Base-by-base conservation (phyloP, 1,284 basidiomycete species). In the Boletus smithii region DNA sequence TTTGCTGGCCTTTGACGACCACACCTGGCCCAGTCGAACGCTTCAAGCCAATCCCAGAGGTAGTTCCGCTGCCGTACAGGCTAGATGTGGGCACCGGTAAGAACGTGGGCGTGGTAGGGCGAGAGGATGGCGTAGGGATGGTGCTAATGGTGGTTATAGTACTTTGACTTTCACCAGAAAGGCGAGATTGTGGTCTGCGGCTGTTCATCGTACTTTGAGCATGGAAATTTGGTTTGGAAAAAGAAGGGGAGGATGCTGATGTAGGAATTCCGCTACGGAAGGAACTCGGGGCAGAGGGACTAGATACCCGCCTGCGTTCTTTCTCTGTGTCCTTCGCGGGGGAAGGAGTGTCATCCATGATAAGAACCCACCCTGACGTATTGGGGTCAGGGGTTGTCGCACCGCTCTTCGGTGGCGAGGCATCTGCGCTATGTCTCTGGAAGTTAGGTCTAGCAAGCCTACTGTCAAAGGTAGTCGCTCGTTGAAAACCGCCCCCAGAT, bases 301-400 rank as follows among this genome's bases (percentile, higher is more conserved):
- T 85, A 9, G 84, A 83, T 10, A 75, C 65, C 55, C 83, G 74
- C 49, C 83, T 72, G 46, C 72, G 65, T 49, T 79, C 77, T 50
- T 76, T 76, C 44, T 77, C 76, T 51, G 72, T 69, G 42, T 75
- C 71, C 62, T 80, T 83, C 31, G 71, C 71, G 17, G 83, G 85
- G n/a, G 81, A 81, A 14, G 86, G 84, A 0, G 83, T 80, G 56
- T 88, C 87, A 54, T 88, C 86, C 85, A 88, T 87, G 44, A 89
- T 85, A 24, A 88, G 75, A 30, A 89, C 86, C 86, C 86, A 89
- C 42, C 87, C 87, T 23, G 85, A 79, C 5, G 80, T 71, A 58
- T 87, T 85, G 20, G 74, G 76, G 31, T 67, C 69, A 24, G 75
- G 69, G 20, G 71, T 76, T 54, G 71, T 73, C 24, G 75, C 72